Conservation (phyloP, 2,329 filamentous ascomycete species). For the Botryotinia globosa region DNA sequence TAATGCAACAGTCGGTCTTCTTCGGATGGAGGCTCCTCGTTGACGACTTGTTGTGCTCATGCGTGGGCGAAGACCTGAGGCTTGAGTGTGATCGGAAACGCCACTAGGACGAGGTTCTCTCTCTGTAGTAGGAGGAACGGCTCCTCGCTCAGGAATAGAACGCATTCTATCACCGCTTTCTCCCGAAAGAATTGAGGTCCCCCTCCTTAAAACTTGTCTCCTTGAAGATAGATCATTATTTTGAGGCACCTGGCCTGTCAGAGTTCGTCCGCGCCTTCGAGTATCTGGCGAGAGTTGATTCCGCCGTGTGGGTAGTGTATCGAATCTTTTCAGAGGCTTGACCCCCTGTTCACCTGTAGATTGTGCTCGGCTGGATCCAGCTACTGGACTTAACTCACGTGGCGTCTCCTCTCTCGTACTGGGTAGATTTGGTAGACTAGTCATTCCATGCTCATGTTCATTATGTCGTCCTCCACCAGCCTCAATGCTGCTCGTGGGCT, state of each 20-base stretch:
- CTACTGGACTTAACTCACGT: not conserved
- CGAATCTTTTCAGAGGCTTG: slow-evolving; percentile 16
- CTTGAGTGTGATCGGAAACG: slow-evolving; percentile 4
- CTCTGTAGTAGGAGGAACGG: slow-evolving; percentile 3
- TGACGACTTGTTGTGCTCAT: slow-evolving; percentile 10
- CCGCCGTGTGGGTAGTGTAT: slow-evolving; percentile 12
- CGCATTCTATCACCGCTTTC: slow-evolving; percentile 7
- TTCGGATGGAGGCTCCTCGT: slow-evolving; percentile 18
- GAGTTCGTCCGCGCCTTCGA: slow-evolving; percentile 9
- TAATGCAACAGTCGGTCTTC: slow-evolving; percentile 17
- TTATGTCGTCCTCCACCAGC: slow-evolving; percentile 10
- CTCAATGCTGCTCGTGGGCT: slow-evolving; percentile 8
- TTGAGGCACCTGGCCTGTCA: slow-evolving; percentile 12
- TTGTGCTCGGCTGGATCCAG: not conserved
- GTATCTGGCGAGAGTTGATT: slow-evolving; percentile 14
- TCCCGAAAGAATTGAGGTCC: not conserved
- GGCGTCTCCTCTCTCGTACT: not conserved
- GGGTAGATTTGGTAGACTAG: not conserved
- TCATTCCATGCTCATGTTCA: slow-evolving; percentile 3
- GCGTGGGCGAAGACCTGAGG: slow-evolving; percentile 18
- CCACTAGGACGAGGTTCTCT: slow-evolving; percentile 7
- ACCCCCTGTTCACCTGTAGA: not conserved
- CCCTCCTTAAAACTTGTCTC: slow-evolving; percentile 11
- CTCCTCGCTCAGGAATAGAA: slow-evolving; percentile 12
- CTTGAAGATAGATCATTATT: not conserved